These are phyloP conservation scores for Fusarium sp. DNA, from an alignment of 2,329 filamentous ascomycete genomes.

Conservation along the genomic window DNA sequence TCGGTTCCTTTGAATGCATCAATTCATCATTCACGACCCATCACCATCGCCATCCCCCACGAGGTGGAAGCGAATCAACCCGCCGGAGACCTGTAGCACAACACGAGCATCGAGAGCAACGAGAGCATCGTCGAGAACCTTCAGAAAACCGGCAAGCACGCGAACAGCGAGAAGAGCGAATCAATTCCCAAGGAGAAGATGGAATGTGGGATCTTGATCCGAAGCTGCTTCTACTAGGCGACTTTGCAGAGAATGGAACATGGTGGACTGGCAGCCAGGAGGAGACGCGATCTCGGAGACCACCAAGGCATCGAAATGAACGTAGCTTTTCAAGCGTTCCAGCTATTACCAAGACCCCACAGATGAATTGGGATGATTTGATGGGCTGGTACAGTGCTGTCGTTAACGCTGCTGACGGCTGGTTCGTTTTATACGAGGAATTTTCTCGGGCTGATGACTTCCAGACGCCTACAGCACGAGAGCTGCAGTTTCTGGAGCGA, in stretches of 20 bases:
- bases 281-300: conserved; percentile 38
- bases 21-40: conserved; percentile 75
- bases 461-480: conserved; percentile 48
- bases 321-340: conserved; percentile 27
- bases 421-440: conserved; percentile 67
- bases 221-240: conserved; percentile 75
- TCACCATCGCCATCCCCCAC: conserved; percentile 47
- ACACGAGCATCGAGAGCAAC: conserved; percentile 47
- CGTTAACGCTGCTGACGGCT: conserved; percentile 71
- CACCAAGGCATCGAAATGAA: conserved; percentile 30
- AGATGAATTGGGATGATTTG: conserved; percentile 77
- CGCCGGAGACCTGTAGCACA: conserved; percentile 41
- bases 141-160: conserved; percentile 47
- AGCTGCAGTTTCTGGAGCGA: conserved; percentile 56
- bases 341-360: conserved; percentile 58
- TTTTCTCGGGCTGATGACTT: conserved; percentile 47
- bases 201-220: conserved; percentile 67
- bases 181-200: conserved; percentile 31
- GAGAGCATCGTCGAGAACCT: conserved; percentile 45
- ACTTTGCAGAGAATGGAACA: conserved; percentile 79
- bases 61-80: conserved; percentile 38
- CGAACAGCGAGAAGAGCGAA: conserved; percentile 32
- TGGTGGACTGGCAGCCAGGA: conserved; percentile 77
- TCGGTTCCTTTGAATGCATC: conserved; percentile 73
- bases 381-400: conserved; percentile 77